Conservation (phyloP, 495 filamentous ascomycete genomes). For the Jackrogersella minutella region DNA sequence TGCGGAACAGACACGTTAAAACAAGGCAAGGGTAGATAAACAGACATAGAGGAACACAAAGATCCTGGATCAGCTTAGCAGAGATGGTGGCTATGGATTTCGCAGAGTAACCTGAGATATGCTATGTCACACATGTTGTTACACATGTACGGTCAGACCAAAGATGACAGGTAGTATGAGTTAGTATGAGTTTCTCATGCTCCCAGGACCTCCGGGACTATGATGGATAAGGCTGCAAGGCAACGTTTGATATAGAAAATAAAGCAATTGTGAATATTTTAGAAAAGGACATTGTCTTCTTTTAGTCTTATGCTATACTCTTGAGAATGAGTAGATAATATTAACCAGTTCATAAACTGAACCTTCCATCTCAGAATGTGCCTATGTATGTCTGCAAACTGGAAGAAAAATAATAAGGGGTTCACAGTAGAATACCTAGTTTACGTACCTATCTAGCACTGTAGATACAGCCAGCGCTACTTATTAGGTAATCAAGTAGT, state of each 20-base stretch:
- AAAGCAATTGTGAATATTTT: neutral
- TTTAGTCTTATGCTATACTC: neutral
- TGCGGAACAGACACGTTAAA: conserved; percentile 14
- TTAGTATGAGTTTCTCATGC: neutral
- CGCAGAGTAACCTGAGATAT: neutral
- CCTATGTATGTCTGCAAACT: too few species aligned
- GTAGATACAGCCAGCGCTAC: too few species aligned
- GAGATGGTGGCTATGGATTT: neutral
- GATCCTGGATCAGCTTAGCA: conserved; percentile 2
- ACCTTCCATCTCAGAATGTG: too few species aligned
- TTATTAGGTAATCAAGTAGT: neutral
- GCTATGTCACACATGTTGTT: neutral
- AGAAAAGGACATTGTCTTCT: too few species aligned
- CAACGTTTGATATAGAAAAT: conserved; percentile 6
- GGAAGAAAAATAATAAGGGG: too few species aligned
- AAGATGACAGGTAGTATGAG: neutral
- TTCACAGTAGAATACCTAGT: neutral
- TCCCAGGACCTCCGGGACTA: too few species aligned
- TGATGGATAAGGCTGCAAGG: conserved; percentile 1
- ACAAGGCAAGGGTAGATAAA: conserved; percentile 35
- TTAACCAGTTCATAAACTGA: too few species aligned
- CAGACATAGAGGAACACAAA: conserved; percentile 27
- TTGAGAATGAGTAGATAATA: too few species aligned
- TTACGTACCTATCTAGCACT: neutral
- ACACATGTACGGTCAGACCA: neutral